These are phyloP conservation scores for Globisporangium nagaii DNA, from an alignment of 352 stramenopile species.

Conservation along the genomic window DNA sequence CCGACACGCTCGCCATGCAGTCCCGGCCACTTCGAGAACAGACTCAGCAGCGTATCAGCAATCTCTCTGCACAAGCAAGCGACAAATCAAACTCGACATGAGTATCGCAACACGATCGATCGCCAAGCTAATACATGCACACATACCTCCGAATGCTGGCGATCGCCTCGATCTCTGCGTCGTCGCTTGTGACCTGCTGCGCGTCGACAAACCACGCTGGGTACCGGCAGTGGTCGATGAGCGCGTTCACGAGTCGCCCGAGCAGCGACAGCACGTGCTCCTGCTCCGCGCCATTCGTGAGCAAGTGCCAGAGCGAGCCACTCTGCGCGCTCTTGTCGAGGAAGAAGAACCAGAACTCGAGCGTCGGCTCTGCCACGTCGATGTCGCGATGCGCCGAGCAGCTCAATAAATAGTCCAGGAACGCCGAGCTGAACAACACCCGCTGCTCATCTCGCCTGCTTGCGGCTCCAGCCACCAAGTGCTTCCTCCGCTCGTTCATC, in stretches of 20 bases:
- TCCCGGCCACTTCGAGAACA: constrained; percentile 80
- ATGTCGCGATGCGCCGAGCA: constrained; percentile 54
- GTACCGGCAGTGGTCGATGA: constrained; percentile 66
- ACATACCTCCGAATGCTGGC: constrained; percentile 45
- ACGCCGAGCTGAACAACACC: constrained; percentile 18
- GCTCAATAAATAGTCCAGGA: constrained; percentile 57
- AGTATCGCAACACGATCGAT: not conserved
- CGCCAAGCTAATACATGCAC: not conserved
- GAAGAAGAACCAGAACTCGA: constrained; percentile 89
- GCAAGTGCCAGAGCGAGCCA: constrained; percentile 33
- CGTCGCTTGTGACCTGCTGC: constrained; percentile 46
- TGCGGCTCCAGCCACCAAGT: not conserved
- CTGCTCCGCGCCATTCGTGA: constrained; percentile 21
- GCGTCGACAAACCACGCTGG: constrained; percentile 49
- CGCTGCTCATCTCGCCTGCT: not conserved
- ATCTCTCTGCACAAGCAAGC: constrained; percentile 45
- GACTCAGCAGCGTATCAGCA: constrained; percentile 70
- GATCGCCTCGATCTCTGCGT: constrained; percentile 54
- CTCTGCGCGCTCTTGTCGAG: constrained; percentile 53
- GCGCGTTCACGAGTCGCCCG: constrained; percentile 52
- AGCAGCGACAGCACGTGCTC: constrained; percentile 41
- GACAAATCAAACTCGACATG: not conserved
- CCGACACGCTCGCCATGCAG: constrained; percentile 21
- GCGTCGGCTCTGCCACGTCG: constrained; percentile 56
- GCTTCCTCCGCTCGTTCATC: constrained; percentile 7